A percentile compares a stretch with the other conserved stretches of the same genome.
Evolutionary conservation across 202 grass and related monocot genomes (phyloP).

Genomic region (Sporobolus alterniflorus): DNA sequence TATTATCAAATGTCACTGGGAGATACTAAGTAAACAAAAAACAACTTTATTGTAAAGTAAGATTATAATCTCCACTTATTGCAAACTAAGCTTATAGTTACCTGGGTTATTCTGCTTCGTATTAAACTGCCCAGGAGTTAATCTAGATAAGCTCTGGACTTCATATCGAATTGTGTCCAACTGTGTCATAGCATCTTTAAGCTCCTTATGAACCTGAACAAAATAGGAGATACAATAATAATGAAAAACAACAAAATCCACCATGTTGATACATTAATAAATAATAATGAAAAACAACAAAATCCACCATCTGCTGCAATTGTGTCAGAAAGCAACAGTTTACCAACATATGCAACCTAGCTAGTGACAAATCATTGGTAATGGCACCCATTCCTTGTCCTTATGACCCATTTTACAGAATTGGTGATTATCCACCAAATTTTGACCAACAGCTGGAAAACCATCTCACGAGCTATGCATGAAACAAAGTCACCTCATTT

Average conservation of each 20-base stretch:
- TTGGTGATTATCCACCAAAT: neutral
- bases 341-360: neutral
- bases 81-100: constrained; percentile 26
- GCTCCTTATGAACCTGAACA: constrained; percentile 83
- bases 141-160: constrained; percentile 80
- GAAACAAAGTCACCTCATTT: neutral
- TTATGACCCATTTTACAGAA: neutral
- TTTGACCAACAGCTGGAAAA: neutral
- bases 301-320: constrained; percentile 1
- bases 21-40: neutral
- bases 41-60: neutral
- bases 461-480: neutral
- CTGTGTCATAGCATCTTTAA: constrained; percentile 89
- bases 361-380: neutral
- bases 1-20: constrained; percentile 14
- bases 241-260: neutral
- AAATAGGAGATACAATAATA: constrained; percentile 16
- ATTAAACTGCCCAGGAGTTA: constrained; percentile 69
- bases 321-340: neutral
- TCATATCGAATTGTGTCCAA: constrained; percentile 91
- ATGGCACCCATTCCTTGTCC: neutral
- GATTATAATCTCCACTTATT: constrained; percentile 33
- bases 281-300: neutral
- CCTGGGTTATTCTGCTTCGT: constrained; percentile 57
- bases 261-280: neutral